Percentiles rank a stretch among this genome's conserved stretches.
Conservation (phyloP, 495 filamentous ascomycete genomes). For the Lasiosphaeriaceae sp. region DNA sequence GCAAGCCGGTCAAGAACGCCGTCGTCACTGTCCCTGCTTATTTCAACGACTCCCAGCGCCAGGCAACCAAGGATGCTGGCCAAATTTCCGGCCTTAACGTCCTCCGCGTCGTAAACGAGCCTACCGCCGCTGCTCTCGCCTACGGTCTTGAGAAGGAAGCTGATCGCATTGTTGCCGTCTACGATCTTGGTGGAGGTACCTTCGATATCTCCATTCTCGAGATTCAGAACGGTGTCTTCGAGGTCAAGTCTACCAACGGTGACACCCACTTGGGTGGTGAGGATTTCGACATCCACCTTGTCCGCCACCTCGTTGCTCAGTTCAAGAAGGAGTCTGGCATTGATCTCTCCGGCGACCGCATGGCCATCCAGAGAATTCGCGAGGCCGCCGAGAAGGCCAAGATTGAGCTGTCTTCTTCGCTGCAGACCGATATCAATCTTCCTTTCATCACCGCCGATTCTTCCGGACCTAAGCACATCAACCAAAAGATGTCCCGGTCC, state of each 20-base stretch:
- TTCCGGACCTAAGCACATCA: slow-evolving; percentile 95
- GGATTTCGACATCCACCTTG: slow-evolving; percentile 95
- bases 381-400: slow-evolving; percentile 99
- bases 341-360: slow-evolving; percentile 88
- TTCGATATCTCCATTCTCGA: slow-evolving; percentile 98
- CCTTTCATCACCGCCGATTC: slow-evolving; percentile 98
- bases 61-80: slow-evolving; percentile 96
- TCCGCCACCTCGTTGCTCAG: slow-evolving; percentile 88
- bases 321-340: slow-evolving; percentile 96
- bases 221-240: slow-evolving; percentile 97
- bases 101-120: slow-evolving; percentile 95
- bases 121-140: slow-evolving; percentile 89
- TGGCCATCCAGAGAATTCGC: slow-evolving; percentile 99
- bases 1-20: slow-evolving; percentile 87
- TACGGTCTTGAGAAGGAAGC: slow-evolving; percentile 93
- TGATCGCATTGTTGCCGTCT: slow-evolving; percentile 89
- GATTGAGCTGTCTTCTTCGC: slow-evolving; percentile 95
- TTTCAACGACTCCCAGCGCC: slow-evolving; percentile 97
- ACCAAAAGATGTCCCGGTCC: slow-evolving; percentile 85
- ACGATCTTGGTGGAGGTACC: slow-evolving; percentile 97
- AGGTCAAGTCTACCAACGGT: slow-evolving; percentile 98
- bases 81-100: slow-evolving; percentile 95
- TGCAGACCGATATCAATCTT: slow-evolving; percentile 97
- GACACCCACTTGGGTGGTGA: slow-evolving; percentile 97
- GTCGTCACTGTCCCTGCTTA: slow-evolving; percentile 96